These are phyloP conservation scores for Xenosphaeropsis pyriputrescens DNA, from an alignment of 2,329 filamentous ascomycete genomes.

Conservation along the genomic window DNA sequence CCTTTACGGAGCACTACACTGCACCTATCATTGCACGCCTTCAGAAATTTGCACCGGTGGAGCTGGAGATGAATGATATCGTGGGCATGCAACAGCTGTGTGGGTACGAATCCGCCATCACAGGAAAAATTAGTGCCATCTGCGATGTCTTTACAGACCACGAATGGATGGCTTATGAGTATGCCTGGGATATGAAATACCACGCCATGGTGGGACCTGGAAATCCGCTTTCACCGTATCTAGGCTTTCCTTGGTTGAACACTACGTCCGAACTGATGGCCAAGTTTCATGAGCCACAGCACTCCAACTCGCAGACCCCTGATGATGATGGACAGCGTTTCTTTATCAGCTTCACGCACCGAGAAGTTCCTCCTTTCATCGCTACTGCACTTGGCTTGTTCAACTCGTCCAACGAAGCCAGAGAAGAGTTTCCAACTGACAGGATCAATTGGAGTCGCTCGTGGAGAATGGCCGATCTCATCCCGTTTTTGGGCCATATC, in stretches of 20 bases:
- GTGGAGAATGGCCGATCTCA: conserved; percentile 46
- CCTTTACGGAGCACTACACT: conserved; percentile 38
- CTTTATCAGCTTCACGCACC: conserved; percentile 55
- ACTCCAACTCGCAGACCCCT: conserved; percentile 4
- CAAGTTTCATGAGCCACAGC: conserved; percentile 11
- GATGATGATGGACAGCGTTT: conserved; percentile 34
- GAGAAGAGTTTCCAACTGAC: conserved; percentile 49
- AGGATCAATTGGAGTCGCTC: conserved; percentile 46
- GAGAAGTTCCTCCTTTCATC: conserved; percentile 52
- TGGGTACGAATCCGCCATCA: conserved; percentile 50
- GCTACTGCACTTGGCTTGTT: conserved; percentile 54
- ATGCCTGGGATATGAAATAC: conserved; percentile 47
- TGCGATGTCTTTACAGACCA: conserved; percentile 44
- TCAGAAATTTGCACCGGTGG: conserved; percentile 38
- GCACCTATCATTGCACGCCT: conserved; percentile 40
- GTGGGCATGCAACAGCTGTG: conserved; percentile 53
- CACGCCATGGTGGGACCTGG: conserved; percentile 54
- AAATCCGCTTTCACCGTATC: conserved; percentile 35
- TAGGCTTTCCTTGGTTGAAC: conserved; percentile 55
- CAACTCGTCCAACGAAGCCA: conserved; percentile 48
- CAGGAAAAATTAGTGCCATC: conserved; percentile 42
- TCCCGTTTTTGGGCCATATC: conserved; percentile 52
- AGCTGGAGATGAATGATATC: conserved; percentile 47
- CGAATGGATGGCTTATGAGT: conserved; percentile 54
- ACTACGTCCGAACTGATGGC: conserved; percentile 35